These are phyloP conservation scores for Aegilops speltoides DNA, from an alignment of 176 grass and related monocot species.

Conservation along the genomic window DNA sequence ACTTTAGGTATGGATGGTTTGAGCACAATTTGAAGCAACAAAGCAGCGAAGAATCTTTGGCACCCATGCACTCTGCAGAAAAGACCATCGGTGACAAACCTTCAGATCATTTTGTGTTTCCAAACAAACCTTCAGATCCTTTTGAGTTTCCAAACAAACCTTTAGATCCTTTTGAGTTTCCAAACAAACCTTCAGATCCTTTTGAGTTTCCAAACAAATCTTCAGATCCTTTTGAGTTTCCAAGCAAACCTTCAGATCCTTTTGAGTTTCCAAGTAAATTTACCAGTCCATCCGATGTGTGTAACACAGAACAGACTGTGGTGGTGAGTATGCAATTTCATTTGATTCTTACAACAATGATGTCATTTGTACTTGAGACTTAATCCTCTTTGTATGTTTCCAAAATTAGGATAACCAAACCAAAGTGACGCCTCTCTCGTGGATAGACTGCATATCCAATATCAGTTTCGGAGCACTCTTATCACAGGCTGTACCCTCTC, in stretches of 20 bases:
- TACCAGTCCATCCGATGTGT: conserved; percentile 24
- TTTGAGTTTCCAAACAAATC: no score
- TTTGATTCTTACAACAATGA: neutral
- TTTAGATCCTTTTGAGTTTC: conserved; percentile 12
- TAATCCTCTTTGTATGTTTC: conserved; percentile 33
- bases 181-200: no score
- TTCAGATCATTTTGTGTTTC: conserved; percentile 31
- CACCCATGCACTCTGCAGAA: conserved; percentile 31
- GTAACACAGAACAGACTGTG: conserved; percentile 21
- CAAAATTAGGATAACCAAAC: conserved; percentile 52
- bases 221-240: no score
- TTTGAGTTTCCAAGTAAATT: conserved; percentile 13
- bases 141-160: conserved; percentile 8
- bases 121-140: conserved; percentile 29
- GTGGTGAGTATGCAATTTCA: conserved; percentile 40
- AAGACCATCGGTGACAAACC: conserved; percentile 22
- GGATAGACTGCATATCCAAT: conserved; percentile 81
- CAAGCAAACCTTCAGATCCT: no score
- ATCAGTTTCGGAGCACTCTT: conserved; percentile 89
- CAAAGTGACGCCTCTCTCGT: conserved; percentile 57
- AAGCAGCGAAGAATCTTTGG: conserved; percentile 16
- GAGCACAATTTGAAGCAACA: conserved; percentile 34
- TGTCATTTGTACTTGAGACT: conserved; percentile 3
- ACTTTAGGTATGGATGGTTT: conserved; percentile 89
- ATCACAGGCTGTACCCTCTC: conserved; percentile 53